Evolutionary conservation across 1,284 basidiomycete genomes (phyloP), one percentile per base, ranked within the genome.

Genomic region (Porogramme epimiltina): DNA sequence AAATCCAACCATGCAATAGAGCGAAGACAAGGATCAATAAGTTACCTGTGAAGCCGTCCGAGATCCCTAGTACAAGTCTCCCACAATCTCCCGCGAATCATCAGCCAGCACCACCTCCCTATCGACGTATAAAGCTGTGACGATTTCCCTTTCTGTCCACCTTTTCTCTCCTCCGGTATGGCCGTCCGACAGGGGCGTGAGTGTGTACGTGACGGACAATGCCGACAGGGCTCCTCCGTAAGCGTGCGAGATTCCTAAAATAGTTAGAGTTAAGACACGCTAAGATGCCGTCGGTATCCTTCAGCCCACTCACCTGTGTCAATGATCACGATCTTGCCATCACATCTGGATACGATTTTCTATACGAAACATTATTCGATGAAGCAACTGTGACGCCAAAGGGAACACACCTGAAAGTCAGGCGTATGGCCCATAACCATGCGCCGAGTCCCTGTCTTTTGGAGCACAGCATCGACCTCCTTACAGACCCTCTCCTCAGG

Each of bases 401-500:
- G 54, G 15, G 18, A 11, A 34, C 74, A 19, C 59, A 84, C 87
- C 60, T 87, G 79, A 63, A 95, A 93, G 67, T 95, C 80, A 0
- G 94, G 94, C 0, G 95, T 98, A 68, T 98, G 95, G 0, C 95
- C 95, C 89, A 95, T 95, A 39, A 98, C 84, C 81, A 97, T 85
- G 57, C 91, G 76, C 58, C 90, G 73, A 19, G 89, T 93, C 1
- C 91, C 91, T 1, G 89, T 87, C 68, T 80, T 82, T 41, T 77
- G 66, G 49, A 91, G 70, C 10, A 94, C 86, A 20, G 75, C 73
- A 51, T 89, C 85, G 0, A 93, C 91, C 42, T 81, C 79, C 1
- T 63, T 66, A 66, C 94, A 98, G 0, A 88, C 85, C 45, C 75
- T 74, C 41, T 79, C 76, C 49, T 92, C 90, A 19, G 77, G 73